These are phyloP conservation scores for Penicillium cosmopolitanum DNA, from an alignment of 495 filamentous ascomycete genomes.

Conservation along the genomic window DNA sequence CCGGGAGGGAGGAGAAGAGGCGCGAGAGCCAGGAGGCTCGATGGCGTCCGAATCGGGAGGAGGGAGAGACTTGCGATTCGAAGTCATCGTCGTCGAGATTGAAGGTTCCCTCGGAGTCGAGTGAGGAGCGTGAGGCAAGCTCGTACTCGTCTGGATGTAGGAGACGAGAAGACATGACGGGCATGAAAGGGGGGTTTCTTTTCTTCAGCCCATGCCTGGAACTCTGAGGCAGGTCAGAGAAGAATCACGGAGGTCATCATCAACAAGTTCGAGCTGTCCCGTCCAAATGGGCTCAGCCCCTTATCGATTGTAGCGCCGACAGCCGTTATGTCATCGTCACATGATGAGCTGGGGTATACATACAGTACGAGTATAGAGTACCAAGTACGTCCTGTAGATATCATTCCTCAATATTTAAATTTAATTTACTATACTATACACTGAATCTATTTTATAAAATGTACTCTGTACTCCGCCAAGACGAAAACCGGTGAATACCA, in stretches of 20 bases:
- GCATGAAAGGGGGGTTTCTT: background rate
- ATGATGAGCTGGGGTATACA: background rate
- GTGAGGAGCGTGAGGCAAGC: conserved; percentile 46
- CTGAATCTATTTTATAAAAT: background rate
- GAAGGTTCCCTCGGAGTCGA: conserved; percentile 51
- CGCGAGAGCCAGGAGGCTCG: conserved; percentile 33
- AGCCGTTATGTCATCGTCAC: conserved; percentile 2
- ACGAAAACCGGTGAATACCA: background rate
- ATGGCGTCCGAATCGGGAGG: conserved; percentile 27
- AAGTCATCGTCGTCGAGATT: conserved; percentile 55
- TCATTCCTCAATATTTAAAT: too few relatives aligned
- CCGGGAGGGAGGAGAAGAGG: conserved; percentile 32
- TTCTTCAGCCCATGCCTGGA: background rate
- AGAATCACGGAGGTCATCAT: too few relatives aligned
- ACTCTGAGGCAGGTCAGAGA: background rate
- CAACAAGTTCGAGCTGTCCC: background rate
- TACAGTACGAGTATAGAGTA: too few relatives aligned
- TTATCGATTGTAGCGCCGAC: background rate
- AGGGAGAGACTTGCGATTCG: conserved; percentile 45
- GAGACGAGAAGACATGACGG: conserved; percentile 46
- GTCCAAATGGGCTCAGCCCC: background rate
- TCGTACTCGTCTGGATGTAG: conserved; percentile 52
- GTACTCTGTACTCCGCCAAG: conserved; percentile 3
- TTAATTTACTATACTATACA: background rate
- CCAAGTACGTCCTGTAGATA: too few relatives aligned